Evolutionary conservation across 192 early-diverging fungal species (phyloP).

Genomic region (Phycomyces nitens): DNA sequence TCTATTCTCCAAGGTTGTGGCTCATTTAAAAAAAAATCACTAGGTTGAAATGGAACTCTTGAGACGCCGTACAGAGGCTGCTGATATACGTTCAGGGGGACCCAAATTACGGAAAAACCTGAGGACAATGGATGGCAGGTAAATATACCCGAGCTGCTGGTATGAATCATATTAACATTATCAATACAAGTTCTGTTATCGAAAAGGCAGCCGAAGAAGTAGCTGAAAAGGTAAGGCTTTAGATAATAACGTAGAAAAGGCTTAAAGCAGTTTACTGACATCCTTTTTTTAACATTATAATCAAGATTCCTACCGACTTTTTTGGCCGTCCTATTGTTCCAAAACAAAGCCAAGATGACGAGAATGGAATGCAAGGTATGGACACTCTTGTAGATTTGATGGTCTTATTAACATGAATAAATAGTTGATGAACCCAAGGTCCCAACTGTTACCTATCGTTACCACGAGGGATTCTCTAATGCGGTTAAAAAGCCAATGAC

Average conservation of each 20-base stretch:
- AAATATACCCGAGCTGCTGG: neutral
- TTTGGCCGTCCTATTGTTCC: constrained; percentile 68
- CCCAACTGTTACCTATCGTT: constrained; percentile 63
- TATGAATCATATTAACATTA: neutral
- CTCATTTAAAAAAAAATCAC: neutral
- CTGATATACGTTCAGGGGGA: constrained; percentile 13
- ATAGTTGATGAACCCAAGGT: constrained; percentile 21
- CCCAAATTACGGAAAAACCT: constrained; percentile 19
- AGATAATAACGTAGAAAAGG: neutral
- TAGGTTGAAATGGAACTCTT: constrained; percentile 52
- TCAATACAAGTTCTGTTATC: neutral
- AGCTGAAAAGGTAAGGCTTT: constrained; percentile 16
- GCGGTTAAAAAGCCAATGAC: constrained; percentile 77
- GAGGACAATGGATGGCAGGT: constrained; percentile 1
- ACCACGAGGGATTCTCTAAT: constrained; percentile 89
- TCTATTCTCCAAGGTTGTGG: neutral
- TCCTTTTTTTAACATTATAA: neutral
- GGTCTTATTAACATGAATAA: neutral
- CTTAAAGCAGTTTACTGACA: no score
- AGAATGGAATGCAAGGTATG: constrained; percentile 9
- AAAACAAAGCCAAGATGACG: constrained; percentile 14
- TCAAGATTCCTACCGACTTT: constrained; percentile 58
- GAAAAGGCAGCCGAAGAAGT: constrained; percentile 28
- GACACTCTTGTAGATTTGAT: neutral
- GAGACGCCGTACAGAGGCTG: constrained; percentile 29